Percentiles rank a stretch among this genome's conserved stretches.
Evolutionary conservation across 345 rosid genomes (phyloP).

Genomic region (Leavenworthia alabamica): DNA sequence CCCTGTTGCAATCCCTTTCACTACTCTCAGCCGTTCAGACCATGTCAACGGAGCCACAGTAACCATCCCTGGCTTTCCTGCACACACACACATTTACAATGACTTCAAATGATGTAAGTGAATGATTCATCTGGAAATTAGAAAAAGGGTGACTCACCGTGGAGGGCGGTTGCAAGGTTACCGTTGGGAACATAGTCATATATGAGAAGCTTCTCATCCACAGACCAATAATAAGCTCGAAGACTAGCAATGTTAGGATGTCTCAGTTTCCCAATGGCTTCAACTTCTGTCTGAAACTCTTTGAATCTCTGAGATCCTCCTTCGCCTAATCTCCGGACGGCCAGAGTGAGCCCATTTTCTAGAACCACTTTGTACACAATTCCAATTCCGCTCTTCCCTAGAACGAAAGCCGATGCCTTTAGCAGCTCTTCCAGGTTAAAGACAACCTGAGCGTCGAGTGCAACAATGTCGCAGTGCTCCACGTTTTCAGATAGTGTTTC

Average conservation of each 20-base stretch:
- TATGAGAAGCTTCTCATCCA: conserved; percentile 89
- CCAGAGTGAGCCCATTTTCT: conserved; percentile 79
- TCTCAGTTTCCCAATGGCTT: conserved; percentile 88
- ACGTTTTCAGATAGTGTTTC: conserved; percentile 69
- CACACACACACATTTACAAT: not conserved
- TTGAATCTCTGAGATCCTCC: conserved; percentile 95
- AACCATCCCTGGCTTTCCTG: conserved; percentile 76
- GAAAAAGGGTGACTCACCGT: conserved; percentile 46
- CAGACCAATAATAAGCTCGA: conserved; percentile 95
- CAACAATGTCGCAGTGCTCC: conserved; percentile 73
- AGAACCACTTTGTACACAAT: conserved; percentile 94
- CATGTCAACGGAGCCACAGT: conserved; percentile 57
- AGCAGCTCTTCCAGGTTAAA: conserved; percentile 90
- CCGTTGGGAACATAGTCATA: conserved; percentile 77
- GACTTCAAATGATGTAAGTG: not conserved
- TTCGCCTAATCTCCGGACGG: conserved; percentile 89
- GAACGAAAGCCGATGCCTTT: conserved; percentile 91
- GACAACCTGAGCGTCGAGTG: conserved; percentile 66
- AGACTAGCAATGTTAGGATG: conserved; percentile 84
- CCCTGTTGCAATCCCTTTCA: conserved; percentile 71
- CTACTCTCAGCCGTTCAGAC: conserved; percentile 65
- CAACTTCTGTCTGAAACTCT: conserved; percentile 95
- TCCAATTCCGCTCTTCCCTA: conserved; percentile 95
- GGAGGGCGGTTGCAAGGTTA: conserved; percentile 77
- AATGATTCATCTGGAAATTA: not conserved